These are phyloP conservation scores for Schoenoplectus triqueter DNA, from an alignment of 202 grass and related monocot species.

Conservation along the genomic window DNA sequence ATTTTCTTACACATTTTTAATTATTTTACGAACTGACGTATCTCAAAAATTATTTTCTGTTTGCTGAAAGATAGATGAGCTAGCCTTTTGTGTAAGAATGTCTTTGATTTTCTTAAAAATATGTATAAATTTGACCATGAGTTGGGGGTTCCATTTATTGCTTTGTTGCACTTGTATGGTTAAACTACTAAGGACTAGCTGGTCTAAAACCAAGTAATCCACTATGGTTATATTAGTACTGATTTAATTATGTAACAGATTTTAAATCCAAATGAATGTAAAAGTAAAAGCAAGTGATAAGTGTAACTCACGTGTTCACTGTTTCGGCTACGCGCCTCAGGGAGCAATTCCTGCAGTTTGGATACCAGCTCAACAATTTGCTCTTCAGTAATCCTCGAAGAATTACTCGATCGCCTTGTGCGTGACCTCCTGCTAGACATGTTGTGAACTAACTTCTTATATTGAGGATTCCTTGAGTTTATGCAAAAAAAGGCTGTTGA, in stretches of 20 bases:
- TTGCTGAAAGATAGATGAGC: not conserved
- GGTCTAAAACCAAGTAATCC: not conserved
- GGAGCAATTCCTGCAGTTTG: slow-evolving; percentile 82
- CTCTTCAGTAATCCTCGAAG: slow-evolving; percentile 70
- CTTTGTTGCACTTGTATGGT: not conserved
- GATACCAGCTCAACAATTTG: slow-evolving; percentile 82
- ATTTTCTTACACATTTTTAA: not conserved
- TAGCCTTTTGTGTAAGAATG: not conserved
- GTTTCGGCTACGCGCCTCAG: slow-evolving; percentile 52
- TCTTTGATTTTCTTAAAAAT: not conserved
- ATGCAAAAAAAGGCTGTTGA: not conserved
- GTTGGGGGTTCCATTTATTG: not conserved
- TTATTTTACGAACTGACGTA: not conserved
- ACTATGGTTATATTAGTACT: not conserved
- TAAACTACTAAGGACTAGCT: not conserved
- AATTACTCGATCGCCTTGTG: slow-evolving; percentile 52
- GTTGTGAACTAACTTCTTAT: slow-evolving; percentile 7
- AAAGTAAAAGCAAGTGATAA: not conserved
- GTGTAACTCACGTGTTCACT: slow-evolving; percentile 55
- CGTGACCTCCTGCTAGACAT: slow-evolving; percentile 85
- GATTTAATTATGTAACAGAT: not conserved
- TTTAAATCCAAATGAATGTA: not conserved
- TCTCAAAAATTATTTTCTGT: not conserved
- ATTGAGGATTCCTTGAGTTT: not conserved
- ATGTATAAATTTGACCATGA: not conserved